phyloP scores from a whole-genome alignment of 1,284 basidiomycete species.

The Cystobasidium sp. region DNA sequence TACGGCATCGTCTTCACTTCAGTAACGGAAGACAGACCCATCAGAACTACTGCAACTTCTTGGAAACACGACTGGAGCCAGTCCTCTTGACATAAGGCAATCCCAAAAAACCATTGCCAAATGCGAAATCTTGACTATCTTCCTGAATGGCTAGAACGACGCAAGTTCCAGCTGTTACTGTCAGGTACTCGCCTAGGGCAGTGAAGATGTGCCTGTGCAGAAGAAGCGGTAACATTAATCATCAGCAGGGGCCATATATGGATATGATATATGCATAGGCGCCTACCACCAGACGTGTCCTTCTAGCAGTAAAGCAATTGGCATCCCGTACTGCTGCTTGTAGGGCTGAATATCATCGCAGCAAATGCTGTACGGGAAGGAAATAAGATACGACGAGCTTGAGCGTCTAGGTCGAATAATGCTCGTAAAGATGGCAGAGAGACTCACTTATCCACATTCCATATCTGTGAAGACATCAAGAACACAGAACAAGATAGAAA shows the following conservation, averaged over 20 bases:
- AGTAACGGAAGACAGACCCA: not conserved
- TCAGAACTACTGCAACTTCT: constrained; percentile 1
- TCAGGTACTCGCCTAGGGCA: constrained; percentile 34
- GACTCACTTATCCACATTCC: constrained; percentile 43
- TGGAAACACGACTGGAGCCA: not conserved
- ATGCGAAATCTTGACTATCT: constrained; percentile 28
- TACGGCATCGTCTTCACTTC: too few relatives aligned
- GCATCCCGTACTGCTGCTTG: constrained; percentile 26
- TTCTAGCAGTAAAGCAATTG: constrained; percentile 23
- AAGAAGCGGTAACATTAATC: not conserved
- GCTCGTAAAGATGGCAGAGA: not conserved
- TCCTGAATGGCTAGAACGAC: constrained; percentile 36
- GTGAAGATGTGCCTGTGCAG: constrained; percentile 36
- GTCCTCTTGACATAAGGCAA: constrained; percentile 39
- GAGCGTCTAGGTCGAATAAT: not conserved
- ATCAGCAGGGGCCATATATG: not conserved
- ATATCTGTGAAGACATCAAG: constrained; percentile 7
- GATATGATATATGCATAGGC: not conserved
- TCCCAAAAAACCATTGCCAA: constrained; percentile 10
- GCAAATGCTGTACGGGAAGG: constrained; percentile 17
- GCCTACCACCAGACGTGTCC: constrained; percentile 36
- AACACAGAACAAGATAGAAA: not conserved
- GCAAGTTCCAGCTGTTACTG: constrained; percentile 20
- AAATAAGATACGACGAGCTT: not conserved
- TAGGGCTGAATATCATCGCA: constrained; percentile 38